Evolutionary conservation across 140 eudicot species (phyloP), one percentile per base, ranked within the genome.

Genomic region (Senecio squalidus): DNA sequence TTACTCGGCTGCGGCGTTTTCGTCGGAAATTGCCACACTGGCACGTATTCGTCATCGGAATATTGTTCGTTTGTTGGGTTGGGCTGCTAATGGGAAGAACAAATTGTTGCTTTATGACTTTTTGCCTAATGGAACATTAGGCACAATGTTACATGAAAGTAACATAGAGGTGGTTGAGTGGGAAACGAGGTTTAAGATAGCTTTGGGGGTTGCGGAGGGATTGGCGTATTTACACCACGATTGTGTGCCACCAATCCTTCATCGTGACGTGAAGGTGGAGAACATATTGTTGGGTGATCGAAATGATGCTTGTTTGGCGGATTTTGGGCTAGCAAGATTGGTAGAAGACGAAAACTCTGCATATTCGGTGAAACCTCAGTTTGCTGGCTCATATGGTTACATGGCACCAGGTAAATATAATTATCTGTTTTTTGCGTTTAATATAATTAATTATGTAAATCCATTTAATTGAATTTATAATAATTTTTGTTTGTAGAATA

Each of bases 311-410:
- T 86, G 85, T 50, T 70, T 90, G 22, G 97, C 97, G 0, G 97
- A 90, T 64, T 90, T 90, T 49, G 97, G 97, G n/a, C 91, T 90
- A 26, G 97, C 97, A 20, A 83, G 97, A 68, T 74, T 86, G 28
- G 76, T 86, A 6, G 90, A 90, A 58, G 85, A 78, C 15, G 94
- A 83, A 44, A 71, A 57, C 50, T 55, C 74, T 40, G 76, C 94
- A 14, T 76, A 73, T 64, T 71, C 85, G 2, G 74, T 74, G 3
- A 73, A 68, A 38, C 95, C 97, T 4, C 94, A 86, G 18, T 76
- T 90, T 59, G 97, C 97, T 6, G 97, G 97, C 63, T 83, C 97
- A 0, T 90, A 90, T 22, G 97, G 97, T 31, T 90, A 90, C 74
- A 80, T 90, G 79, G 95, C 97, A 62, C 97, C 97, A 10, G 97